A percentile compares a stretch with the other conserved stretches of the same genome.
phyloP scores from a whole-genome alignment of 164 flowering plant genomes.

The Piper longum region DNA sequence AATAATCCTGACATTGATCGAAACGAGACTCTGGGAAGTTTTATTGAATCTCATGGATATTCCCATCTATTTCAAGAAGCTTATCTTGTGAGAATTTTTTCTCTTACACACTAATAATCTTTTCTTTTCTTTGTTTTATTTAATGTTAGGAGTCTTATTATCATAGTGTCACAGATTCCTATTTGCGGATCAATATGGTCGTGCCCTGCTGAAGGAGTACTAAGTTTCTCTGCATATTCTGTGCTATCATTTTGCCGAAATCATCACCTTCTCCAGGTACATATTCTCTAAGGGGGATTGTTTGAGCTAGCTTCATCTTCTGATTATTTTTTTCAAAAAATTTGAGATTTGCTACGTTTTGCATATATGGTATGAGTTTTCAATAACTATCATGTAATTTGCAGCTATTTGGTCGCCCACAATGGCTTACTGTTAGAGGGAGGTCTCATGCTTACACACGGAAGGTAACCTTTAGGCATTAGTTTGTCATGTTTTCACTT shows the following conservation, averaged over 20 bases:
- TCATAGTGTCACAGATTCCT: constrained; percentile 40
- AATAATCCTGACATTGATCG: constrained; percentile 69
- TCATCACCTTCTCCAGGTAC: constrained; percentile 89
- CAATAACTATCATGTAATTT: background rate
- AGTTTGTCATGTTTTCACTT: background rate
- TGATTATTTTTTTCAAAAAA: background rate
- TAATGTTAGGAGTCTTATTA: background rate
- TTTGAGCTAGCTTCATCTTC: background rate
- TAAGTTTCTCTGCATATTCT: constrained; percentile 72
- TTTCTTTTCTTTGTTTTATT: background rate
- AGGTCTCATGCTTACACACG: constrained; percentile 61
- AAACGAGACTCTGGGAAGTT: constrained; percentile 68
- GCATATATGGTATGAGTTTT: background rate
- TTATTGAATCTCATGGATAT: constrained; percentile 58
- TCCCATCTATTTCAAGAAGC: constrained; percentile 78
- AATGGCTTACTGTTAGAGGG: constrained; percentile 75
- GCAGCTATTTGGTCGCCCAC: constrained; percentile 87
- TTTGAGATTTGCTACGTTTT: no score
- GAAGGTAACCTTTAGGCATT: constrained; percentile 29
- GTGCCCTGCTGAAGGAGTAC: constrained; percentile 63
- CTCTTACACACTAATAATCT: background rate
- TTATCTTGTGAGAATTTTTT: constrained; percentile 55
- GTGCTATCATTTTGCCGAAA: constrained; percentile 91
- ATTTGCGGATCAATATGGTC: constrained; percentile 93
- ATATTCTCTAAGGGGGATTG: background rate